phyloP scores from a whole-genome alignment of 306 rosid species.

The Vigna unguiculata region DNA sequence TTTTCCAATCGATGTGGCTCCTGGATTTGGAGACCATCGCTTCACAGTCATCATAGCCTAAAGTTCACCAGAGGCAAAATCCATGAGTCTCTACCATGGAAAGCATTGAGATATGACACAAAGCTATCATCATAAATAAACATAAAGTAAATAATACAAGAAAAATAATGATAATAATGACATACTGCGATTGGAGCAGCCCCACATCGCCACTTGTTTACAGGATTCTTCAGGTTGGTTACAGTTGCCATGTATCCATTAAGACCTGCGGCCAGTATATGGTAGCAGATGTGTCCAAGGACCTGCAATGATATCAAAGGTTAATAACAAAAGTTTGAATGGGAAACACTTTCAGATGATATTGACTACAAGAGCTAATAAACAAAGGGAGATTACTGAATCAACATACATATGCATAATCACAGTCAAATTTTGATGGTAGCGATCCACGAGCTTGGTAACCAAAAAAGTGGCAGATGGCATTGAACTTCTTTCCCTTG shows the following conservation, averaged over 20 bases:
- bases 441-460: slow-evolving; percentile 99
- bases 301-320: slow-evolving; percentile 59
- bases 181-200: slow-evolving; percentile 88
- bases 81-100: slow-evolving; percentile 18
- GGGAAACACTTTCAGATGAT: slow-evolving; percentile 1
- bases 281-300: slow-evolving; percentile 94
- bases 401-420: slow-evolving; percentile 87
- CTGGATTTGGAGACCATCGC: slow-evolving; percentile 94
- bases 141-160: slow-evolving; percentile 1
- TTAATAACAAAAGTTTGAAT: slow-evolving; percentile 25
- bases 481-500: slow-evolving; percentile 97
- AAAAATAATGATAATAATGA: slow-evolving; percentile 32
- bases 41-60: slow-evolving; percentile 97
- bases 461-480: slow-evolving; percentile 98
- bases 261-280: slow-evolving; percentile 89
- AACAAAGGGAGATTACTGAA: slow-evolving; percentile 21
- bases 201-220: slow-evolving; percentile 92
- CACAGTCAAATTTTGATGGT: slow-evolving; percentile 97
- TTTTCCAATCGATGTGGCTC: slow-evolving; percentile 78
- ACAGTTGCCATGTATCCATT: slow-evolving; percentile 96
- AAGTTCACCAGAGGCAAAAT: slow-evolving; percentile 36
- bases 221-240: slow-evolving; percentile 85
- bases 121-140: slow-evolving; percentile 24
- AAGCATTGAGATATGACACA: slow-evolving; percentile 5
- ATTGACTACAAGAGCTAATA: slow-evolving; percentile 33